Base-by-base conservation (phyloP, 768 basidiomycete species). In the Lentinula edodes region DNA sequence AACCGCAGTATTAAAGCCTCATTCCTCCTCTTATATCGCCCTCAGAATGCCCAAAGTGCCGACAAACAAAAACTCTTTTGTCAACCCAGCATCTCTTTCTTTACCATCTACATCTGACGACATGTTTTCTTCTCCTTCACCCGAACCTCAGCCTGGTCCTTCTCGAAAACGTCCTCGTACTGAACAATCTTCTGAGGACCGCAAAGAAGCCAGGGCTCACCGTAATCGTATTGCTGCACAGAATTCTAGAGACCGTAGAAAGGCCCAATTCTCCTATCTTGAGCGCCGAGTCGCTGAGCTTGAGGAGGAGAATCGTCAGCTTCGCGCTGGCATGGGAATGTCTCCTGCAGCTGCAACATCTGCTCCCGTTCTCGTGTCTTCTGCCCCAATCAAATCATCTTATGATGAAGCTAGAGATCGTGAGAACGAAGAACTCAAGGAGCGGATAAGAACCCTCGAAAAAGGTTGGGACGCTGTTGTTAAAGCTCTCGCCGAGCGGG, bases 161-260 rank as follows among this genome's bases (percentile, higher is more conserved):
- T 82, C 90, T 34, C 87, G 90, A 66, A 93, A 93, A 71, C 90
- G 91, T 34, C 72, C 84, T 38, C 87, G 91, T 67, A 80, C 87
- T 7, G 81, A 82, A 9, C 52, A 80, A 28, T 77, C 84, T 6
- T 77, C 88, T 0, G 91, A 93, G 64, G 90, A 93, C 68, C 89
- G 90, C 73, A 90, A 85, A 67, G 92, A 93, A 71, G 91, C 90
- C 52, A 82, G 94, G 65, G 93, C 91, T 15, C 91, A 94, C 75
- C 87, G 94, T 61, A 96, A 96, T 75, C 84, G 93, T 55, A 92
- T 95, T 72, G 94, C 94, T 1, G 93, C 93, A 5, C 94, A 96
- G 79, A 90, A 94, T 76, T 92, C 90, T 10, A 87, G 94, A 50
- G 94, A 96, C 76, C 83, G 90, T 66, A 84, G 93, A 61, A 96